These are phyloP conservation scores for Quercus engelmannii DNA, from an alignment of 306 rosid species.

Conservation along the genomic window DNA sequence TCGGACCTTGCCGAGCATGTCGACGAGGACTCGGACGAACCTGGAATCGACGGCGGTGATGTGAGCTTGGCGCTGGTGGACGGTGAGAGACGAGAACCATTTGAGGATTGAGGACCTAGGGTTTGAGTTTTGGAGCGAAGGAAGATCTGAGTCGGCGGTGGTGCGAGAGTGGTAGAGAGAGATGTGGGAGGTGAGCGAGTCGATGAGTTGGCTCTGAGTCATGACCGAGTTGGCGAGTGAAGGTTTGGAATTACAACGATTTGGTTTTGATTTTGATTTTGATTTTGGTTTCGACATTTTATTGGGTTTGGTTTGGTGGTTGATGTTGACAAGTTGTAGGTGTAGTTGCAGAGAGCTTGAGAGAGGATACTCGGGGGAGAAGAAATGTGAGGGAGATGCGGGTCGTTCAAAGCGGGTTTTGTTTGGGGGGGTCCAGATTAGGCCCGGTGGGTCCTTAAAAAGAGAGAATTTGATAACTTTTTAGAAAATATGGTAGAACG, in stretches of 20 bases:
- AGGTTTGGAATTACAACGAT: not conserved
- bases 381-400: not conserved
- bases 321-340: no score
- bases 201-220: constrained; percentile 73
- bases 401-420: not conserved
- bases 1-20: constrained; percentile 54
- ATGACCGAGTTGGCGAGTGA: constrained; percentile 29
- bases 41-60: constrained; percentile 56
- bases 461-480: no score
- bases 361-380: not conserved
- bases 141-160: constrained; percentile 3
- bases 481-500: no score
- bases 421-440: not conserved
- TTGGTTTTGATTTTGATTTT: not conserved
- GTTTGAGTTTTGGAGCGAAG: constrained; percentile 33
- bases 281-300: not conserved
- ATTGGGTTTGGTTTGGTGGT: no score
- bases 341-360: not conserved
- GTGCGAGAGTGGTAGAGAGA: constrained; percentile 70
- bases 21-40: constrained; percentile 60
- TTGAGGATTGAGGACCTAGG: constrained; percentile 58
- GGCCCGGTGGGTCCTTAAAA: not conserved
- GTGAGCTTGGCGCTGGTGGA: constrained; percentile 70
- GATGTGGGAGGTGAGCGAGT: constrained; percentile 81
- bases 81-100: constrained; percentile 76